These are phyloP conservation scores for Thermochaetoides dissita DNA, from an alignment of 2,329 filamentous ascomycete genomes.

Conservation along the genomic window DNA sequence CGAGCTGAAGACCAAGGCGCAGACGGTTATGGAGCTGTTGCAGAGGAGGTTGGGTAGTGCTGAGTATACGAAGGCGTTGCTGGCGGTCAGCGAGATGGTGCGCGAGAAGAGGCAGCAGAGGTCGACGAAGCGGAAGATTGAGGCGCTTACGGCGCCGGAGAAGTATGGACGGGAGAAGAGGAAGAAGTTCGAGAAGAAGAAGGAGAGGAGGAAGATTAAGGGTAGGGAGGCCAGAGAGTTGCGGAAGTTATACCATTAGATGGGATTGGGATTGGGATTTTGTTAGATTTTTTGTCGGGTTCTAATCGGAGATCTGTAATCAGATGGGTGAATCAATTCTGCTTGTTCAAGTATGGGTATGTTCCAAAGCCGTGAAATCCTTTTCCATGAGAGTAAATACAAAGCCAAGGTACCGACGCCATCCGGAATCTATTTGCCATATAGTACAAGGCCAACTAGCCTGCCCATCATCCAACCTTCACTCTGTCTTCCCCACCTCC, in stretches of 20 bases:
- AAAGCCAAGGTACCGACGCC: no score
- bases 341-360: no score
- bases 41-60: constrained; percentile 74
- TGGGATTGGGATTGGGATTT: background rate
- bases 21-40: constrained; percentile 66
- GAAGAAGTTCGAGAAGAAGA: constrained; percentile 73
- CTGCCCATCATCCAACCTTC: background rate
- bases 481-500: no score
- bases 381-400: no score
- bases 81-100: constrained; percentile 60
- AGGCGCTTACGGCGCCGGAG: constrained; percentile 72
- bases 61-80: constrained; percentile 60
- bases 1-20: constrained; percentile 54
- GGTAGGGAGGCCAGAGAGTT: constrained; percentile 56
- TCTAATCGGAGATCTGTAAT: no score
- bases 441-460: no score
- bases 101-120: constrained; percentile 58
- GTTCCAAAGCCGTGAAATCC: no score
- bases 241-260: constrained; percentile 51
- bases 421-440: no score
- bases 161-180: constrained; percentile 64
- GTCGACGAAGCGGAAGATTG: constrained; percentile 75
- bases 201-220: constrained; percentile 66
- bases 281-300: background rate
- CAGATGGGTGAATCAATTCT: no score